Conservation (phyloP, 306 rosid genomes). For the Lathyrus aphaca region DNA sequence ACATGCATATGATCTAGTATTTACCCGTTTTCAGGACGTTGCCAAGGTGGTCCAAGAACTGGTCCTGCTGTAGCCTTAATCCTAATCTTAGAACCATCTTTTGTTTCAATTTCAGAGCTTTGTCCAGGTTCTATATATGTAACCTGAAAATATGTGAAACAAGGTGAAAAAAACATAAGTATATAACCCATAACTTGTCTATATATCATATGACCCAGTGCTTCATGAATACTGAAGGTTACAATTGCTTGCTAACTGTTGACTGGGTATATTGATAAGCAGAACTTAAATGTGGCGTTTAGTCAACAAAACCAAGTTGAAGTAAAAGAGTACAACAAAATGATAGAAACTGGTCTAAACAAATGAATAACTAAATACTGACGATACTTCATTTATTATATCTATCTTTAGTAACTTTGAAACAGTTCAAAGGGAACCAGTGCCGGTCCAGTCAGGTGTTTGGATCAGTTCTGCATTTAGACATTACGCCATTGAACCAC, state of each 20-base stretch:
- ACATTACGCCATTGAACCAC: too few relatives aligned
- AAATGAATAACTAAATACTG: too few relatives aligned
- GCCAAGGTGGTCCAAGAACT: slow-evolving; percentile 98
- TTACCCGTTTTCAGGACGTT: slow-evolving; percentile 96
- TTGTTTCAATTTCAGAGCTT: slow-evolving; percentile 72
- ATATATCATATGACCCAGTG: slow-evolving; percentile 10
- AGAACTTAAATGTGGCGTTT: slow-evolving; percentile 8
- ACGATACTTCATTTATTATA: too few relatives aligned
- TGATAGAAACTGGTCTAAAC: neutral
- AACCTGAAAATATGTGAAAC: slow-evolving; percentile 56
- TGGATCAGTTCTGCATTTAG: too few relatives aligned
- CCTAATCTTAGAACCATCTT: slow-evolving; percentile 56
- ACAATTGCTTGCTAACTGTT: slow-evolving; percentile 21
- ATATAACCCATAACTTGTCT: slow-evolving; percentile 19
- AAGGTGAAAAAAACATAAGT: slow-evolving; percentile 13
- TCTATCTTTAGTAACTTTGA: too few relatives aligned
- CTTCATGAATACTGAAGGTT: neutral
- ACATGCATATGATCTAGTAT: neutral
- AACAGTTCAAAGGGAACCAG: too few relatives aligned
- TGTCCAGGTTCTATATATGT: slow-evolving; percentile 87
- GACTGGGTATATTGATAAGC: slow-evolving; percentile 7
- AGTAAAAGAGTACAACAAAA: slow-evolving; percentile 5
- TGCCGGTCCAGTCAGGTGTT: too few relatives aligned
- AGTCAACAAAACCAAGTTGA: neutral
- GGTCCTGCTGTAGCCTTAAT: slow-evolving; percentile 90